These are phyloP conservation scores for Starmera dryadoides DNA, from an alignment of 805 yeast genomes.

Conservation along the genomic window DNA sequence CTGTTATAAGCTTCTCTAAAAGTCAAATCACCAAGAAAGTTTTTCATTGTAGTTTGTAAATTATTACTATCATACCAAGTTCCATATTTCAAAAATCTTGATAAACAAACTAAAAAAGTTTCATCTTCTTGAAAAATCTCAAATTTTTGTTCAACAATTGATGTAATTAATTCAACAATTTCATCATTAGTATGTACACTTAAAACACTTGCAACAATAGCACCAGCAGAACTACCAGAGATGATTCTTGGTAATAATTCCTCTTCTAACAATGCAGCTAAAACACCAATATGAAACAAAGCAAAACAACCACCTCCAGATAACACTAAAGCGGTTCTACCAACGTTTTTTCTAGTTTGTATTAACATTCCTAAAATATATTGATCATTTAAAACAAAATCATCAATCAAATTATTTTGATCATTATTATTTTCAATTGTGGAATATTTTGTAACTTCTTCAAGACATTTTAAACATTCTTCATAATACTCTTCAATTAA, in stretches of 20 bases:
- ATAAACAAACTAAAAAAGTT: slow-evolving; percentile 40
- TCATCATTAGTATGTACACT: slow-evolving; percentile 79
- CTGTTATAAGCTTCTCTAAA: slow-evolving; percentile 92
- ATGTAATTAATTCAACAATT: slow-evolving; percentile 43
- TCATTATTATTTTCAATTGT: slow-evolving; percentile 41
- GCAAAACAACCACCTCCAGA: slow-evolving; percentile 98
- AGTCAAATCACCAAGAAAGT: slow-evolving; percentile 81
- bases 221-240: slow-evolving; percentile 95
- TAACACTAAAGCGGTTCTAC: slow-evolving; percentile 89
- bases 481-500: slow-evolving; percentile 76
- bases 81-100: slow-evolving; percentile 70
- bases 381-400: slow-evolving; percentile 47
- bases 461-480: slow-evolving; percentile 60
- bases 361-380: slow-evolving; percentile 71
- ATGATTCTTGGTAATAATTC: slow-evolving; percentile 78
- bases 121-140: slow-evolving; percentile 46
- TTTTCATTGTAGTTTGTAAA: slow-evolving; percentile 65
- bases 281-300: slow-evolving; percentile 84
- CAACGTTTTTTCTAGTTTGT: slow-evolving; percentile 86
- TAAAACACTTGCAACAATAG: slow-evolving; percentile 84
- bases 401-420: slow-evolving; percentile 47
- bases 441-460: slow-evolving; percentile 10
- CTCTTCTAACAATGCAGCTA: slow-evolving; percentile 68
- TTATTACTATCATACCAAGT: slow-evolving; percentile 80
- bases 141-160: slow-evolving; percentile 36